phyloP scores from a whole-genome alignment of 768 basidiomycete genomes.

The Strobilomyces echinocephalus region DNA sequence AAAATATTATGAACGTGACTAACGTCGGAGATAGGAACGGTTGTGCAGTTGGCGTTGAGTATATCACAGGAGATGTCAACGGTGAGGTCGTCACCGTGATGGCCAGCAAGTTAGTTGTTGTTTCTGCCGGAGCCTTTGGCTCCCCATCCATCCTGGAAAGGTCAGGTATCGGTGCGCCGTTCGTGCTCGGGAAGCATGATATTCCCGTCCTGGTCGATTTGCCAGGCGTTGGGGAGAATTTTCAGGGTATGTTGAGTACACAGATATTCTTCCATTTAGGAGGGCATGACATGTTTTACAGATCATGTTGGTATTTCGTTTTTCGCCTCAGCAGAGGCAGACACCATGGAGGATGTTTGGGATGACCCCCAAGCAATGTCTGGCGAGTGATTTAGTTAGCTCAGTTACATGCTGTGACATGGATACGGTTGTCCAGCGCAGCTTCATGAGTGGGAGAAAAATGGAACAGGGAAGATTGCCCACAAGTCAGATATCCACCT shows the following conservation, averaged over 20 bases:
- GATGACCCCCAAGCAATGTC: constrained; percentile 33
- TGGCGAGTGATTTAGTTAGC: constrained; percentile 29
- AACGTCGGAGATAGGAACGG: constrained; percentile 22
- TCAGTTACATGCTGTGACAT: background rate
- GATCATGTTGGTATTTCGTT: constrained; percentile 34
- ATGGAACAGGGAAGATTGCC: constrained; percentile 46
- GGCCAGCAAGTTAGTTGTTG: constrained; percentile 40
- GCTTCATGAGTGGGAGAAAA: constrained; percentile 30
- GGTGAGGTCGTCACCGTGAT: constrained; percentile 13
- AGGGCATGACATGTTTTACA: background rate
- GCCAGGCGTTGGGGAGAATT: constrained; percentile 75
- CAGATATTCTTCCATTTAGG: too few relatives aligned
- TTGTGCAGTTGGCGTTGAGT: constrained; percentile 38
- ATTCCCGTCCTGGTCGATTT: constrained; percentile 55
- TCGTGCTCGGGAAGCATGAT: constrained; percentile 42
- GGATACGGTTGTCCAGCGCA: constrained; percentile 19
- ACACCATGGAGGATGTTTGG: constrained; percentile 49
- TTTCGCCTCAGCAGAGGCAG: constrained; percentile 38
- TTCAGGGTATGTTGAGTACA: constrained; percentile 37
- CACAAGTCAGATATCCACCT: constrained; percentile 41
- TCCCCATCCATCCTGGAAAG: constrained; percentile 54
- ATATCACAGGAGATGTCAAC: constrained; percentile 18
- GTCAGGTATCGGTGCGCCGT: constrained; percentile 62
- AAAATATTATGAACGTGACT: too few relatives aligned
- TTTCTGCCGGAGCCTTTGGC: constrained; percentile 53